phyloP scores from a whole-genome alignment of 257 asterid species.

The Salvia miltiorrhiza region DNA sequence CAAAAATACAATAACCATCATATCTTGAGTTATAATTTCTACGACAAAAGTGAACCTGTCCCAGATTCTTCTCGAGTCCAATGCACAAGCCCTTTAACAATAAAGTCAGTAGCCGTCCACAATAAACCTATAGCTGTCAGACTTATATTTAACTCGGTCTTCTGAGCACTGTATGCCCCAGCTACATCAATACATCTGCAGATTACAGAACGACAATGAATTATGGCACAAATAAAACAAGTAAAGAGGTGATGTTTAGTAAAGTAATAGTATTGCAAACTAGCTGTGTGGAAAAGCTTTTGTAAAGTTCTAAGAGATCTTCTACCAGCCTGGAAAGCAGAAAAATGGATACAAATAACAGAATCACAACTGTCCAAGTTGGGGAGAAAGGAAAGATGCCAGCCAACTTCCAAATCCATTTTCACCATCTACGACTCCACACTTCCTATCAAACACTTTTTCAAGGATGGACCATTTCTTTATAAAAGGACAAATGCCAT shows the following conservation, averaged over 20 bases:
- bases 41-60: slow-evolving; percentile 46
- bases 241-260: slow-evolving; percentile 4
- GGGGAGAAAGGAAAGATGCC: not conserved
- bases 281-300: not conserved
- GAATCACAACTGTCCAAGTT: not conserved
- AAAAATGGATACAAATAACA: not conserved
- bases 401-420: not conserved
- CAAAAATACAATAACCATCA: slow-evolving; percentile 7
- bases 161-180: slow-evolving; percentile 93
- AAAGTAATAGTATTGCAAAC: not conserved
- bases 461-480: not conserved
- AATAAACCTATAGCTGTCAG: slow-evolving; percentile 92
- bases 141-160: slow-evolving; percentile 90
- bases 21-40: not conserved
- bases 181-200: slow-evolving; percentile 93
- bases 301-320: slow-evolving; percentile 9
- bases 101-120: slow-evolving; percentile 95
- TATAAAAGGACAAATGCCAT: not conserved
- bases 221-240: slow-evolving; percentile 13
- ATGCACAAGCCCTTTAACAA: slow-evolving; percentile 63
- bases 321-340: not conserved
- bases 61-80: slow-evolving; percentile 47
- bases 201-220: slow-evolving; percentile 45
- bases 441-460: not conserved
- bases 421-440: not conserved